A percentile compares a stretch with the other conserved stretches of the same genome.
These are phyloP conservation scores for Helianthus annuus DNA, from an alignment of 129 eudicot species.

Conservation along the genomic window DNA sequence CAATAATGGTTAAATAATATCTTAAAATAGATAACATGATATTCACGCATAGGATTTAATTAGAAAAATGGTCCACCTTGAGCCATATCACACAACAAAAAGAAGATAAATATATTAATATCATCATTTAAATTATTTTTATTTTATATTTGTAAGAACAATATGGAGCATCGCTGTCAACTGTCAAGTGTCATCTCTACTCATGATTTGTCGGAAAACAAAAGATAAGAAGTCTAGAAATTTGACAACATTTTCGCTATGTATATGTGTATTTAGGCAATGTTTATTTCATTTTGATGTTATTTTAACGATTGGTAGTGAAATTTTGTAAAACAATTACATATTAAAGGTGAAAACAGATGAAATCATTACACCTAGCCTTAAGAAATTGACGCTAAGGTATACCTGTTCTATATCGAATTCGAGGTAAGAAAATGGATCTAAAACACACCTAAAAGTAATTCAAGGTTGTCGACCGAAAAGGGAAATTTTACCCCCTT, in stretches of 20 bases:
- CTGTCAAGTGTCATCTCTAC: background rate
- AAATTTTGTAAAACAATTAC: no score
- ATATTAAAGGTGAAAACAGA: no score
- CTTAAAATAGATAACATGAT: background rate
- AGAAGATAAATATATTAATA: background rate
- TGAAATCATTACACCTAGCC: no score
- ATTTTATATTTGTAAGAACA: background rate
- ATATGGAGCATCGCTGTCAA: slow-evolving; percentile 2
- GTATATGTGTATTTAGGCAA: no score
- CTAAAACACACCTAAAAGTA: background rate
- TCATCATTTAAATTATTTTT: background rate
- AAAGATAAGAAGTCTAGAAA: background rate
- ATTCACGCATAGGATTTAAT: background rate
- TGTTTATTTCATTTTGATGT: no score
- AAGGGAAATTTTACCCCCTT: no score
- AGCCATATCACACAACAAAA: background rate
- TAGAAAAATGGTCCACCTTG: background rate
- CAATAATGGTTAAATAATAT: slow-evolving; percentile 1
- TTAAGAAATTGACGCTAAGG: no score
- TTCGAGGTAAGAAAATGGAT: background rate
- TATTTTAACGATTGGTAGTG: no score
- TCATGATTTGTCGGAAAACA: background rate
- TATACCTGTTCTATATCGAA: background rate
- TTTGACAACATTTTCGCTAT: no score
- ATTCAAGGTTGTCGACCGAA: background rate